Evolutionary conservation across 768 basidiomycete species (phyloP).

Genomic region (Boletus patriciae): DNA sequence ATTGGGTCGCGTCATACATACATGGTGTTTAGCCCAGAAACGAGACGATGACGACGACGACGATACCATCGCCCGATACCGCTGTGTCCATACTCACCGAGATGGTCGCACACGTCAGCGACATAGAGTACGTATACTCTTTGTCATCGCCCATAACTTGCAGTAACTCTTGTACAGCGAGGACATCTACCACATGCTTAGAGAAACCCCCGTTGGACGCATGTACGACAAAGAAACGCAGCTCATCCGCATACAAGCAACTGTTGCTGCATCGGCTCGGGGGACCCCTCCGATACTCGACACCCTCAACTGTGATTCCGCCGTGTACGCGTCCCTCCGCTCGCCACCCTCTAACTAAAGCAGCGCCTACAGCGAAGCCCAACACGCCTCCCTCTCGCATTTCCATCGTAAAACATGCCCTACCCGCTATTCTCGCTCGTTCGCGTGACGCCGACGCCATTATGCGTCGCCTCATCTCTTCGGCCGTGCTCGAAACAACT

Average conservation of each 20-base stretch:
- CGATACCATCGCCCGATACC: constrained; percentile 78
- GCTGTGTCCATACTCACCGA: constrained; percentile 77
- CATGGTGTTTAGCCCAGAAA: constrained; percentile 34
- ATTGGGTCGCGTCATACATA: background rate
- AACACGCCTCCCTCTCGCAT: constrained; percentile 58
- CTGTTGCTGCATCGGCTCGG: constrained; percentile 67
- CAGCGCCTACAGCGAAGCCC: constrained; percentile 67
- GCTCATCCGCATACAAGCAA: constrained; percentile 74
- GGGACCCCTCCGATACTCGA: constrained; percentile 68
- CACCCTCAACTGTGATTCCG: constrained; percentile 66
- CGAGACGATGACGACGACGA: constrained; percentile 44
- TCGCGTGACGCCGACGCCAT: constrained; percentile 76
- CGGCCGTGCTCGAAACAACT: constrained; percentile 52
- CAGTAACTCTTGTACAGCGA: constrained; percentile 49
- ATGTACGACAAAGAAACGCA: constrained; percentile 72
- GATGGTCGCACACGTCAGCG: constrained; percentile 77
- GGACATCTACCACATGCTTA: constrained; percentile 65
- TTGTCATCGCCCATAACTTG: background rate
- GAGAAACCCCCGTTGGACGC: constrained; percentile 64
- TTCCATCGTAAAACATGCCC: constrained; percentile 50
- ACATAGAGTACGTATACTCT: constrained; percentile 76
- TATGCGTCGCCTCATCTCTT: constrained; percentile 70
- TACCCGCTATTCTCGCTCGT: constrained; percentile 69
- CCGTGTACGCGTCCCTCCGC: constrained; percentile 55
- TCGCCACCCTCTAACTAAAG: background rate